phyloP scores from a whole-genome alignment of 225 moss, liverwort and hornwort species.

The Marchantia paleacea region DNA sequence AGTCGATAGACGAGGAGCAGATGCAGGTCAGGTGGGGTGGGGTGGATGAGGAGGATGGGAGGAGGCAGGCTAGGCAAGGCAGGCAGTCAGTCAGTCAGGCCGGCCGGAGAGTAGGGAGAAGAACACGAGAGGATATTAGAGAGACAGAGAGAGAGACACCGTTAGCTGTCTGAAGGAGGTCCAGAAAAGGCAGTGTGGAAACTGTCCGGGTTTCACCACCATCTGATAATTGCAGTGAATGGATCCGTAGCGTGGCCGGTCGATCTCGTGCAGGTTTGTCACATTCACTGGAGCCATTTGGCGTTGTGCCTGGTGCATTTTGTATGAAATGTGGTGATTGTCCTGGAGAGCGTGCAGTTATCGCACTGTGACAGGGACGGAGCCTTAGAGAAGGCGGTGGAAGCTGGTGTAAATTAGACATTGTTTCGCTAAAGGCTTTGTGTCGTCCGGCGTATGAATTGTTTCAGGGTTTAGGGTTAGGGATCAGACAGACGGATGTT shows the following conservation, averaged over 20 bases:
- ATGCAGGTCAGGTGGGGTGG: not conserved
- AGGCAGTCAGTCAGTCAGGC: no score
- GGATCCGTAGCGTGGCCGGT: not conserved
- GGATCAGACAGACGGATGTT: not conserved
- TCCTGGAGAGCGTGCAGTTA: not conserved
- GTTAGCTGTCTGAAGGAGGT: slow-evolving; percentile 12
- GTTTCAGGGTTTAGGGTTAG: slow-evolving; percentile 34
- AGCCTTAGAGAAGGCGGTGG: not conserved
- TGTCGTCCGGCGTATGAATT: not conserved
- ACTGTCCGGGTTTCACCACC: not conserved
- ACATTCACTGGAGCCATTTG: not conserved
- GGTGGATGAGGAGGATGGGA: no score
- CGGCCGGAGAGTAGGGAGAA: not conserved
- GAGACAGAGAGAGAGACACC: not conserved
- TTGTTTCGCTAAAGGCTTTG: slow-evolving; percentile 11
- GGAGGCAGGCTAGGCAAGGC: no score
- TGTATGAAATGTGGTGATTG: not conserved
- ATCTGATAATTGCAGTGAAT: not conserved
- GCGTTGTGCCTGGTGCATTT: not conserved
- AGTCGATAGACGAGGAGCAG: not conserved
- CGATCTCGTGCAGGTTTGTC: not conserved
- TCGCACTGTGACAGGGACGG: slow-evolving; percentile 1
- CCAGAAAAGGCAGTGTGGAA: not conserved
- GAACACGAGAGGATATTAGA: not conserved
- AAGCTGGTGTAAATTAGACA: slow-evolving; percentile 4